Evolutionary conservation across 108 stramenopile species (phyloP).

Genomic region (Epithemia pelagica): DNA sequence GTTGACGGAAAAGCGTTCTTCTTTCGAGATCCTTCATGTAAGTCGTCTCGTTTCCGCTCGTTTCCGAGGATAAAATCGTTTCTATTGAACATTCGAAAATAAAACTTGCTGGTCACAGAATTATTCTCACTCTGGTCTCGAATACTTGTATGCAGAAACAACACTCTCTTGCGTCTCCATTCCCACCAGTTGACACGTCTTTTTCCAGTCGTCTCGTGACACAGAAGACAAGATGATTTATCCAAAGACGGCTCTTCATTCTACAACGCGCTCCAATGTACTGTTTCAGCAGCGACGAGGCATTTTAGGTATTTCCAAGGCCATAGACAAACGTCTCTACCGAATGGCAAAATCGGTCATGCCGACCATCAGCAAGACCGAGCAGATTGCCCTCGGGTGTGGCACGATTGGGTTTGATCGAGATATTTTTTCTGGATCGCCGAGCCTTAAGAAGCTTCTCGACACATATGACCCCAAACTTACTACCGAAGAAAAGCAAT

Average conservation of each 20-base stretch:
- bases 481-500: conserved; percentile 68
- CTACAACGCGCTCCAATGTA: neutral
- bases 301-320: conserved; percentile 62
- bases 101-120: too few species aligned
- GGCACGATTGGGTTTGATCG: conserved; percentile 98
- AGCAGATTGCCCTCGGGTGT: conserved; percentile 93
- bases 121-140: too few species aligned
- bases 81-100: too few species aligned
- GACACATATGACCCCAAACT: conserved; percentile 82
- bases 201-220: too few species aligned
- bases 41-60: too few species aligned
- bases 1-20: too few species aligned
- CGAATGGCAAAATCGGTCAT: conserved; percentile 83
- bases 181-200: too few species aligned
- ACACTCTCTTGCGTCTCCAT: too few species aligned
- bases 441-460: conserved; percentile 81
- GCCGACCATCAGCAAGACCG: conserved; percentile 92
- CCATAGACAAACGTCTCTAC: conserved; percentile 78
- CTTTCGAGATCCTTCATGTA: too few species aligned
- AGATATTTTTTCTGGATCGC: conserved; percentile 90
- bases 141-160: too few species aligned
- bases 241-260: neutral
- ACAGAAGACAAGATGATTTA: neutral
- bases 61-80: too few species aligned
- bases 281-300: conserved; percentile 40